Base-by-base conservation (phyloP, 306 rosid genomes). In the Hippophae gyantsensis region DNA sequence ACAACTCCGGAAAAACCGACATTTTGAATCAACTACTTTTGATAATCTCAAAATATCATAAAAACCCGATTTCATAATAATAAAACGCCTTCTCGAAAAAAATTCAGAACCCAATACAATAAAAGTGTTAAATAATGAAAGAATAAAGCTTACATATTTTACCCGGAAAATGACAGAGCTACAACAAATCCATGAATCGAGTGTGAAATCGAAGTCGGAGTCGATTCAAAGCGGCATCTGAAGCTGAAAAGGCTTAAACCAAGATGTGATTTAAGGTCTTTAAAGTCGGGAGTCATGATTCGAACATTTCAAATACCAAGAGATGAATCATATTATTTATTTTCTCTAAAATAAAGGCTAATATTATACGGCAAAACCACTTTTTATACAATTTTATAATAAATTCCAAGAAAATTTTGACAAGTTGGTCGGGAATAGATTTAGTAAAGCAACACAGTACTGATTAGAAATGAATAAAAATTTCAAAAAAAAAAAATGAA, bases 401-500 rank as follows among this genome's bases (percentile, higher is more conserved):
- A 5, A 6, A 49, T 11, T 49, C 10, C 5, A 9, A 47, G 53
- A 13, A 49, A 49, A 53, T 23, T 53, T 53, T 6, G 57, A 5
- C 11, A 53, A 40, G 41, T 53, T 53, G 53, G 53, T 49, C 53
- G 53, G 53, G 53, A 13, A 13, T 8, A 9, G 9, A 18, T 7
- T 6, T 25, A 18, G 57, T 53, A 53, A 53, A 53, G 57, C 57
- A 2, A 53, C 57, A 57, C 7, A 53, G 23, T 74, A 57, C 78
- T 66, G 26, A 75, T 67, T 62, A 61, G 70, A 66, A 69, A 81
- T 10, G 38, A 32, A 32, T 13, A n/a, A 42, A 23, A 40, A 12
- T 0, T 9, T 25, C 11, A 40, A 9, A 25, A 57, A 13, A 40
- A 9, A 25, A 57, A 13, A 57, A 10, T 6, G 43, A 8, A 13